A percentile compares a stretch with the other conserved stretches of the same genome.
These are phyloP conservation scores for Canariomyces notabilis DNA, from an alignment of 2,329 filamentous ascomycete species.

Conservation along the genomic window DNA sequence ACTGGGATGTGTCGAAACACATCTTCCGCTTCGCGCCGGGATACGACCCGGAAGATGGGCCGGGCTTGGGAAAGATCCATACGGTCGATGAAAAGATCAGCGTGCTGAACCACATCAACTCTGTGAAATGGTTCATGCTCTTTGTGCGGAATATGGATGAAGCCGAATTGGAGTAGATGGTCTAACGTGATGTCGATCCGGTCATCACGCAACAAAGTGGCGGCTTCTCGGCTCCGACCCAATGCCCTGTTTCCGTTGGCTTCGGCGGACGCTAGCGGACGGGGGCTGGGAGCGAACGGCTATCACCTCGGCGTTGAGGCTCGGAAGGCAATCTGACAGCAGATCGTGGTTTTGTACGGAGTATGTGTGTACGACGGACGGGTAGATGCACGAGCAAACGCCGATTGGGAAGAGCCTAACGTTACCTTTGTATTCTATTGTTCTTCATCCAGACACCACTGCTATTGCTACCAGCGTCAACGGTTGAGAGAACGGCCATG, in stretches of 20 bases:
- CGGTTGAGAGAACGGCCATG: too few relatives aligned
- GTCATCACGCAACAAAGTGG: neutral
- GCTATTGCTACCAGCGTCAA: too few relatives aligned
- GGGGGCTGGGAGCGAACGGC: too few relatives aligned
- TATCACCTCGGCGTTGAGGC: neutral
- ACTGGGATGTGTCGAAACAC: conserved; percentile 42
- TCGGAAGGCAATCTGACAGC: too few relatives aligned
- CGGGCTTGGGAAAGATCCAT: conserved; percentile 32
- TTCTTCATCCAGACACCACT: too few relatives aligned
- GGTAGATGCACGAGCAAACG: neutral
- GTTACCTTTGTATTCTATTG: too few relatives aligned
- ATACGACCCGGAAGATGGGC: conserved; percentile 31
- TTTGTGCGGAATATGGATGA: conserved; percentile 41
- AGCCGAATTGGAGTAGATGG: conserved; percentile 29
- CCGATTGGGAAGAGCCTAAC: too few relatives aligned
- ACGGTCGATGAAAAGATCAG: conserved; percentile 38
- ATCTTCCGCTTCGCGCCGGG: conserved; percentile 47
- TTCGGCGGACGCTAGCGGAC: too few relatives aligned
- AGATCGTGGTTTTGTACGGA: too few relatives aligned
- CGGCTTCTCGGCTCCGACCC: neutral
- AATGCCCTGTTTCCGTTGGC: neutral
- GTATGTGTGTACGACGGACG: neutral
- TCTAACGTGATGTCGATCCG: too few relatives aligned
- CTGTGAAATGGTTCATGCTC: conserved; percentile 35
- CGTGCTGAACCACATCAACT: conserved; percentile 32